Evolutionary conservation across 108 stramenopile species (phyloP), one percentile per base, ranked within the genome.

Genomic region (Cyclostephanos invisitatus): DNA sequence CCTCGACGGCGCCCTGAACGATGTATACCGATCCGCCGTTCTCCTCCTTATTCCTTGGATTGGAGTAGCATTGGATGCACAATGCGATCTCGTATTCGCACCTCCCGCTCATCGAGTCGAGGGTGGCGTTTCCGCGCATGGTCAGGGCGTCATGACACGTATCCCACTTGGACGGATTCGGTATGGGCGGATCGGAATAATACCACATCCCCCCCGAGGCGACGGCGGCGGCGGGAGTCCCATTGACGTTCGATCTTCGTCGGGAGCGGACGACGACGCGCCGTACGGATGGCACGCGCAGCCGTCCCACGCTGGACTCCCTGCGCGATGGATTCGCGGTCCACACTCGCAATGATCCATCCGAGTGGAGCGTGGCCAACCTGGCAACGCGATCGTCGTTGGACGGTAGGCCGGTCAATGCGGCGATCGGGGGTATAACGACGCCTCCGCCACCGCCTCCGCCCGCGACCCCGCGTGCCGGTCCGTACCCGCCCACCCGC

Each of bases 341-440:
- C 81, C 81, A 82, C 15, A 82, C 59, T 20, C 75, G 70, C 38
- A 82, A 64, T 21, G 76, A 63, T 66, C 81, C 81, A 44, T 82
- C 81, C 25, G 81, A 73, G 73, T 82, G 81, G 15, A 73, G 51
- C 7, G 81, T 77, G n/a, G 58, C 75, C 29, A 82, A 59, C 37
- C 54, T 64, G 25, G 72, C 77, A 2, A 63, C 46, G 11, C 21
- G 7, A 40, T 62, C 62, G 1, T 35, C 59, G 36, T 42, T 6
- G 1, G 56, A 29, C 29, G 56, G 4, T 37, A 79, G 51, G 27
- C 18, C 35, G 5, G 78, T 38, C 44, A 79, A 27, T 17, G 72
- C 67, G 0, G 54, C 63, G 46, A 81, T 72, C 18, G 73, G 29
- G 35, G 73, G 57, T 0, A 70, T 42, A 20, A 11, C 69, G 22